phyloP scores from a whole-genome alignment of 177 flowering plant genomes.

The Telopea speciosissima region DNA sequence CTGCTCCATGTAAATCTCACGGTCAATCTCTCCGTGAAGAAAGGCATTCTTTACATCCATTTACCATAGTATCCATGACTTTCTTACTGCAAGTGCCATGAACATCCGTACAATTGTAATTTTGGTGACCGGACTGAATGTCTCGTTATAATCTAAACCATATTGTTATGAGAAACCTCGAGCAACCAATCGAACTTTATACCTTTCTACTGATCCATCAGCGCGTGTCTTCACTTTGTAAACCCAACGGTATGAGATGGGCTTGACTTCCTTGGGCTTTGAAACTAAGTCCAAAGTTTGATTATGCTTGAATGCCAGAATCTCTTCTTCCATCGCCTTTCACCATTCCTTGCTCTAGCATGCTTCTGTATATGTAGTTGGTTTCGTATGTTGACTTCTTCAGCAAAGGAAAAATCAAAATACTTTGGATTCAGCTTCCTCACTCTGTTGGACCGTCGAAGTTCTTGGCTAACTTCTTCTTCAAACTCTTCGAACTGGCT shows the following conservation, averaged over 20 bases:
- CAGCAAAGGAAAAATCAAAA: background rate
- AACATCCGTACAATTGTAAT: background rate
- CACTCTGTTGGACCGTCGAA: background rate
- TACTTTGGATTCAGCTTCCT: background rate
- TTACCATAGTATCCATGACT: background rate
- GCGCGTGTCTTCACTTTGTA: background rate
- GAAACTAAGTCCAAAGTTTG: slow-evolving; percentile 1
- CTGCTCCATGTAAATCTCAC: slow-evolving; percentile 18
- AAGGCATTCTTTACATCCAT: slow-evolving; percentile 2
- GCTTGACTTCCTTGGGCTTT: background rate
- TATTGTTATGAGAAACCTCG: background rate
- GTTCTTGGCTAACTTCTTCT: background rate
- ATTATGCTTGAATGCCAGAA: background rate
- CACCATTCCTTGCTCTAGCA: too few species aligned
- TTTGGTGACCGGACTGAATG: background rate
- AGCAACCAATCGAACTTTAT: background rate
- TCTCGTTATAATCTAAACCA: background rate
- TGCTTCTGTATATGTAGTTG: background rate
- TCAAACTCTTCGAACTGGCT: background rate
- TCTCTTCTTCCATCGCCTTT: background rate
- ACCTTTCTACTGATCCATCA: background rate
- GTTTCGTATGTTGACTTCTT: background rate
- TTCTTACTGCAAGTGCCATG: background rate
- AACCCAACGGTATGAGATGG: background rate
- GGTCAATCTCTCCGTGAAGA: slow-evolving; percentile 14